Evolutionary conservation across 306 rosid genomes (phyloP), one percentile per base, ranked within the genome.

Genomic region (Comarum palustre): DNA sequence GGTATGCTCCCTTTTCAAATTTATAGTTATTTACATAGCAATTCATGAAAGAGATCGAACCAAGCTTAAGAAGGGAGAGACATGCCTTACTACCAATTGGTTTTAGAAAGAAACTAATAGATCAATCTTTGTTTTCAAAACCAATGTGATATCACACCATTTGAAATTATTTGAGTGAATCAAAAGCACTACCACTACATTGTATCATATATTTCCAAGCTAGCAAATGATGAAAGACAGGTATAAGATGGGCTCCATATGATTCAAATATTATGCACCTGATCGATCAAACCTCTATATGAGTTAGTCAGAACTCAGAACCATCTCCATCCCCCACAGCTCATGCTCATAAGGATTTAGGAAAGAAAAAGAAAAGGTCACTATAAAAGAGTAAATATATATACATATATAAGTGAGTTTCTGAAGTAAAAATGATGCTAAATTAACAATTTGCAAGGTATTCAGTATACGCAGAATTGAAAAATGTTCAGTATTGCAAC

Each of bases 201-300:
- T 66, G 27, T 75, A 47, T 52, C 27, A 42, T 32, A n/a, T n/a
- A n/a, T n/a, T n/a, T 64, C 31, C 32, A 31, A 16, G 47, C 43
- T 59, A 7, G 75, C 52, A 73, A 72, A 68, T 42, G 50, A 72
- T 72, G 54, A 48, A 77, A 29, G 29, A 36, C 73, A 79, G 71
- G 31, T 25, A 57, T 22, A 25, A 3, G 15, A 72, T 73, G 73
- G 82, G 80, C 46, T 65, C 84, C 82, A 39, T 39, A 59, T 71
- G 79, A 78, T 75, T 77, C 14, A 75, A 24, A 24, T 15, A 16
- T 10, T 45, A 29, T 69, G 67, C 41, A 27, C 15, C 58, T 50
- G 12, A 66, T 63, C 59, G 60, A 29, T 29, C 31, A 29, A 3
- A 39, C 57, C 61, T 24, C 36, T 29, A 43, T 47, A n/a, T 9